Evolutionary conservation across 148 eudicot species (phyloP).

Genomic region (Gaultheria prostrata): DNA sequence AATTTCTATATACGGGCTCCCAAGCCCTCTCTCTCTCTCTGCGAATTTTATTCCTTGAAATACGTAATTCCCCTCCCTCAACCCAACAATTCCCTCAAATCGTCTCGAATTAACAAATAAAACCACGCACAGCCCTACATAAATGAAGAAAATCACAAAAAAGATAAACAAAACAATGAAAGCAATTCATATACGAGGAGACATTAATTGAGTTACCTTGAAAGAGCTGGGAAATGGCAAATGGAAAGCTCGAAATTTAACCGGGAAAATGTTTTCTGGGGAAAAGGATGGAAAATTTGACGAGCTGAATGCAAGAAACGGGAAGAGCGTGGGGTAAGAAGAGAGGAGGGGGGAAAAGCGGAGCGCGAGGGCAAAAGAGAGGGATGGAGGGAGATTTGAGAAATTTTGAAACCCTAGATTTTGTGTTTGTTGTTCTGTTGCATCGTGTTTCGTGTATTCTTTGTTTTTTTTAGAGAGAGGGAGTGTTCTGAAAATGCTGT

Average conservation of each 20-base stretch:
- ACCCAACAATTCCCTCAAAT: neutral
- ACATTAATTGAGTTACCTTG: neutral
- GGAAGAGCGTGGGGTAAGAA: neutral
- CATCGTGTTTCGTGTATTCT: slow-evolving; percentile 11
- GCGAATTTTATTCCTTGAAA: neutral
- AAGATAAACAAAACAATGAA: neutral
- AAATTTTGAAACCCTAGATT: slow-evolving; percentile 9
- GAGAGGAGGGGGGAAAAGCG: neutral
- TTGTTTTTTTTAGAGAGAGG: neutral
- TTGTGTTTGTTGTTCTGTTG: neutral
- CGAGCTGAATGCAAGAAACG: neutral
- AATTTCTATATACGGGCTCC: neutral
- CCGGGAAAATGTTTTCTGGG: slow-evolving; percentile 5
- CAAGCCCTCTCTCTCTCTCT: slow-evolving; percentile 13
- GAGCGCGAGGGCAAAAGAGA: neutral
- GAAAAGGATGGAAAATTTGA: neutral
- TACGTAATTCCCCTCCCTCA: slow-evolving; percentile 2
- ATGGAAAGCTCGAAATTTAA: neutral
- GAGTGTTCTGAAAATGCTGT: neutral
- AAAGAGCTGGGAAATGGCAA: neutral
- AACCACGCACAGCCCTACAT: neutral
- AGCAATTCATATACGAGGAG: neutral
- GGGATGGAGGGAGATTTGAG: neutral
- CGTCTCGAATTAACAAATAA: neutral
- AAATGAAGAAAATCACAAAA: neutral